phyloP scores from a whole-genome alignment of 208 protist genomes.

The Phytomonas francai region DNA sequence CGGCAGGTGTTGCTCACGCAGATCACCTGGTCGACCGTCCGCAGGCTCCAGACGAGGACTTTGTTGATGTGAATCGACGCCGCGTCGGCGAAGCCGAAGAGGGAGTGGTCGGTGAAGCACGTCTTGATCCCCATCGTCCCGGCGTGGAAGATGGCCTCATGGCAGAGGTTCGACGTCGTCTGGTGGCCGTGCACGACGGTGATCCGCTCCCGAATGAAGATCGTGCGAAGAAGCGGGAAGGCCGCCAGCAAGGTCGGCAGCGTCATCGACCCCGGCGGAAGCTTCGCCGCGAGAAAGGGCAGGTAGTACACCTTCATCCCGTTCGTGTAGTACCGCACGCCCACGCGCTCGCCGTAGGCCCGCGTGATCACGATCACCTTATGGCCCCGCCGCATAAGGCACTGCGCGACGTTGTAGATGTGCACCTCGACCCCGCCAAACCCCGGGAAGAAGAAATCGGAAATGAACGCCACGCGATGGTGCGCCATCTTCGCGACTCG shows the following conservation, averaged over 20 bases:
- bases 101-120: constrained; percentile 97
- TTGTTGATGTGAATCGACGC: constrained; percentile 96
- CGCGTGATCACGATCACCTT: constrained; percentile 96
- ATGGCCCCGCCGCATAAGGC: constrained; percentile 93
- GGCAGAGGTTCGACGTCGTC: constrained; percentile 93
- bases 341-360: constrained; percentile 89
- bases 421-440: constrained; percentile 98
- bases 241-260: constrained; percentile 82
- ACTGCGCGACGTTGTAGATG: constrained; percentile 95
- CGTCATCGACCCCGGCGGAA: constrained; percentile 84
- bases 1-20: constrained; percentile 98
- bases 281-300: constrained; percentile 86
- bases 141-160: constrained; percentile 94
- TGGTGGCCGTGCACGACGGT: constrained; percentile 97
- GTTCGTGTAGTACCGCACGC: constrained; percentile 94
- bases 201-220: constrained; percentile 94
- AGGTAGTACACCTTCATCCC: constrained; percentile 98
- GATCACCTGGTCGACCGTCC: constrained; percentile 94
- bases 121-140: constrained; percentile 93
- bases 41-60: constrained; percentile 93
- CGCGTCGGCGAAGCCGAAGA: constrained; percentile 97
- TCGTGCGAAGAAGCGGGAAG: constrained; percentile 90
- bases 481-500: constrained; percentile 25
- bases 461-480: constrained; percentile 87
- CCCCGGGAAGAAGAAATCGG: constrained; percentile 98